phyloP scores from a whole-genome alignment of 2,329 filamentous ascomycete species.

The Drechmeria coniospora region DNA sequence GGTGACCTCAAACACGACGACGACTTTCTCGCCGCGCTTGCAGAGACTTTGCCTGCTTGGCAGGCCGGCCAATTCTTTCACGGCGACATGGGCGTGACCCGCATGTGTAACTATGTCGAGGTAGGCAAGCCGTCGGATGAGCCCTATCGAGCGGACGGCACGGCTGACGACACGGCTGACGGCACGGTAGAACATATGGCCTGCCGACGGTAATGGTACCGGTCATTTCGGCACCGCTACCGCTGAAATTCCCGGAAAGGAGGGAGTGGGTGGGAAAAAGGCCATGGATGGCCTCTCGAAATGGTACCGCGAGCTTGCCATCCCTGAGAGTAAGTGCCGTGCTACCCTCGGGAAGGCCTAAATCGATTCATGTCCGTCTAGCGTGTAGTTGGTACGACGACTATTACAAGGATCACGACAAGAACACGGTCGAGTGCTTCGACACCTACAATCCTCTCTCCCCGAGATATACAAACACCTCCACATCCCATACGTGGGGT shows the following conservation, averaged over 20 bases:
- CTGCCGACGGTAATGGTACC: too few species aligned
- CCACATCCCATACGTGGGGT: slow-evolving; percentile 27
- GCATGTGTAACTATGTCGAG: slow-evolving; percentile 19
- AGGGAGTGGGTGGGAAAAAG: slow-evolving; percentile 35
- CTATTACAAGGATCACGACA: slow-evolving; percentile 32
- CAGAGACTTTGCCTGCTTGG: slow-evolving; percentile 14
- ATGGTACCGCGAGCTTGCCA: slow-evolving; percentile 29
- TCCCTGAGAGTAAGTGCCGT: slow-evolving; percentile 31
- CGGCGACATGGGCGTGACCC: slow-evolving; percentile 18
- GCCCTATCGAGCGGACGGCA: not conserved
- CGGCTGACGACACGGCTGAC: not conserved
- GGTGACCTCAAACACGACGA: slow-evolving; percentile 24
- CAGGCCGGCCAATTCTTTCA: slow-evolving; percentile 19
- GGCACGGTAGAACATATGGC: slow-evolving; percentile 8
- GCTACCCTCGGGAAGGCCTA: not conserved
- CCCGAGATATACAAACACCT: slow-evolving; percentile 32
- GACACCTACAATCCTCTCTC: slow-evolving; percentile 14
- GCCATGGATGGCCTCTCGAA: slow-evolving; percentile 37
- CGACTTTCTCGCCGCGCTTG: slow-evolving; percentile 31
- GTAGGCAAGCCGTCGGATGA: too few species aligned
- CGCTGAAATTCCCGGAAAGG: slow-evolving; percentile 5
- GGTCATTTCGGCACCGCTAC: too few species aligned
- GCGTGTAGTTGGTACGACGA: slow-evolving; percentile 24
- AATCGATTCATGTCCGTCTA: not conserved
- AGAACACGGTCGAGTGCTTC: slow-evolving; percentile 12